Evolutionary conservation across 129 eudicot genomes (phyloP), one percentile per base, ranked within the genome.

Genomic region (Scalesia atractyloides): DNA sequence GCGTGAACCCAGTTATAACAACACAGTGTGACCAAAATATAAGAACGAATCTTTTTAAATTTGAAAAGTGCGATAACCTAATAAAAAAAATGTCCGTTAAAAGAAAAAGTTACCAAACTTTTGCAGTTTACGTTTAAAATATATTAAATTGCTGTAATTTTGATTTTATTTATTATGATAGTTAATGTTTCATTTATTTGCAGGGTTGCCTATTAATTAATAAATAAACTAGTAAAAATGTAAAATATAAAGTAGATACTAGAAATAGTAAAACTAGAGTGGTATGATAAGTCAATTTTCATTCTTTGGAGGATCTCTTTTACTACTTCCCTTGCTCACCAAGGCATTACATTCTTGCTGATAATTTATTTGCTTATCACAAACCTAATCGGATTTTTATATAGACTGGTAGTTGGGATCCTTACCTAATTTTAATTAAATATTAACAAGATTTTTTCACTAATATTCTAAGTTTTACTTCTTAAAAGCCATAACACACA

Each of bases 281-380:
- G 44, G 10, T 39, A 39, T 39, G 9, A 39, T 8, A 54, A 54
- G 61, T 19, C 20, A 54, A 19, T 54, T 7, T 54, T 18, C 30
- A 3, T 53, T 54, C 14, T 19, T 56, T 5, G 7, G 5, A 4
- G 22, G 33, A 56, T 56, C 6, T 53, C 17, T 17, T 53, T 53
- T 53, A 53, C 24, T 58, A 26, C 39, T 56, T 80, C 15, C 80
- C 83, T 80, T 73, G 83, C 63, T 61, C 63, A 49, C 68, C 76
- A 80, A 48, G 80, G 64, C 47, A 41, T 34, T 30, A 14, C 26
- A 24, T 36, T 11, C 2, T 37, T 24, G 22, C 13, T 22, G 19
- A 54, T 64, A n/a, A 30, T 59, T 43, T 43, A 54, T 20, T 54
- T 14, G 47, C 70, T 37, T 50, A 30, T 44, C 46, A 62, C 52